Evolutionary conservation across 306 rosid genomes (phyloP).

Genomic region (Mimosa pudica): DNA sequence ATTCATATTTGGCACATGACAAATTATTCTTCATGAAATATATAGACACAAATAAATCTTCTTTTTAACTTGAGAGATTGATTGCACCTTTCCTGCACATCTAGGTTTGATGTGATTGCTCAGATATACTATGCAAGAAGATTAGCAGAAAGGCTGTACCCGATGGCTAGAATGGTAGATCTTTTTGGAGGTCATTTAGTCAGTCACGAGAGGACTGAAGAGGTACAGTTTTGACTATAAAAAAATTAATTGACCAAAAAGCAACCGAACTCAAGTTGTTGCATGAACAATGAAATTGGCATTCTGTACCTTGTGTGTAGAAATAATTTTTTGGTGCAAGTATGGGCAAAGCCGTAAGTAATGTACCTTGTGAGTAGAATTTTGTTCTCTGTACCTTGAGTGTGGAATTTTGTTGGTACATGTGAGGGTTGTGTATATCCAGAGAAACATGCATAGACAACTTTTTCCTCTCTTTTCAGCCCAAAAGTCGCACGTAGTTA

Average conservation of each 20-base stretch:
- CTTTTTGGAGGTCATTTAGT: constrained; percentile 97
- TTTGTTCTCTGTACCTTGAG: no score
- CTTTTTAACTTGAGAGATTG: constrained; percentile 28
- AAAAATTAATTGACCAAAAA: neutral
- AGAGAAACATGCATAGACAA: neutral
- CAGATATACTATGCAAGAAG: constrained; percentile 75
- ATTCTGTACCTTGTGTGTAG: constrained; percentile 13
- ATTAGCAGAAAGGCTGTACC: constrained; percentile 79
- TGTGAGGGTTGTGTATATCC: no score
- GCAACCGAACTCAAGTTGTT: constrained; percentile 10
- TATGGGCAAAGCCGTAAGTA: no score
- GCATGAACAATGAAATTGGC: constrained; percentile 17
- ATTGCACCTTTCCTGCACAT: constrained; percentile 19
- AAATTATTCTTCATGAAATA: constrained; percentile 33
- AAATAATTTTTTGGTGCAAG: neutral
- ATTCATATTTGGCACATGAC: constrained; percentile 11
- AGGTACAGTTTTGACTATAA: constrained; percentile 51
- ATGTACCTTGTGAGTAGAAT: no score
- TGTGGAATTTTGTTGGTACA: no score
- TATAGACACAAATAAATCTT: constrained; percentile 2
- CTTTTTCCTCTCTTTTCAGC: neutral
- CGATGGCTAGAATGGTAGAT: constrained; percentile 90
- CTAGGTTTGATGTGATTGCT: constrained; percentile 90
- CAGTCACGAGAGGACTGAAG: constrained; percentile 88
- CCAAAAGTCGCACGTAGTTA: neutral